Percentiles rank a stretch among this genome's conserved stretches.
phyloP scores from a whole-genome alignment of 2,329 filamentous ascomycete genomes.

The Venturiaceae sp. region DNA sequence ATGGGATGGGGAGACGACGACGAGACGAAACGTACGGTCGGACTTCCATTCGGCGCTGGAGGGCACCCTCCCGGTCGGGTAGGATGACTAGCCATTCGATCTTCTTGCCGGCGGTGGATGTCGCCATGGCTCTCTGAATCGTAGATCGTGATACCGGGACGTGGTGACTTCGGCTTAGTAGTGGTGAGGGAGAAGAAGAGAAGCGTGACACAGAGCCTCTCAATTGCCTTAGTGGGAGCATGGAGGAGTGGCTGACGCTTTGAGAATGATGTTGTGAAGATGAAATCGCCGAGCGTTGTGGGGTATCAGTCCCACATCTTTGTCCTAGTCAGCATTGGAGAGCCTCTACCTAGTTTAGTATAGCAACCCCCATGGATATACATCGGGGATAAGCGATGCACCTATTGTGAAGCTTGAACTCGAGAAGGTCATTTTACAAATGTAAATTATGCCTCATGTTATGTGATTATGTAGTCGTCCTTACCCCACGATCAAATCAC shows the following conservation, averaged over 20 bases:
- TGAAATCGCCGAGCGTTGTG: not conserved
- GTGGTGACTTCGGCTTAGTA: not conserved
- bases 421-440: not conserved
- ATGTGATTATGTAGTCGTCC: not conserved
- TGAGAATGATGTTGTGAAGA: not conserved
- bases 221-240: not conserved
- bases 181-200: not conserved
- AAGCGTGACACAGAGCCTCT: not conserved
- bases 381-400: not conserved
- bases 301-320: not conserved
- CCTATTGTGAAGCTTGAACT: not conserved
- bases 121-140: slow-evolving; percentile 7
- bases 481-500: not conserved
- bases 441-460: not conserved
- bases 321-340: not conserved
- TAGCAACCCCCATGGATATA: not conserved
- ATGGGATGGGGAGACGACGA: not conserved
- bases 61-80: slow-evolving; percentile 31
- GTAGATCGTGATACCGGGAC: not conserved
- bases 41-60: slow-evolving; percentile 33
- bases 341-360: not conserved
- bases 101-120: slow-evolving; percentile 22
- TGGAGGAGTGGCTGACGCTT: not conserved
- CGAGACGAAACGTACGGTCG: slow-evolving; percentile 21
- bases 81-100: slow-evolving; percentile 42